Percentiles rank a stretch among this genome's conserved stretches.
Conservation (phyloP, 345 rosid species). For the Salix exigua region DNA sequence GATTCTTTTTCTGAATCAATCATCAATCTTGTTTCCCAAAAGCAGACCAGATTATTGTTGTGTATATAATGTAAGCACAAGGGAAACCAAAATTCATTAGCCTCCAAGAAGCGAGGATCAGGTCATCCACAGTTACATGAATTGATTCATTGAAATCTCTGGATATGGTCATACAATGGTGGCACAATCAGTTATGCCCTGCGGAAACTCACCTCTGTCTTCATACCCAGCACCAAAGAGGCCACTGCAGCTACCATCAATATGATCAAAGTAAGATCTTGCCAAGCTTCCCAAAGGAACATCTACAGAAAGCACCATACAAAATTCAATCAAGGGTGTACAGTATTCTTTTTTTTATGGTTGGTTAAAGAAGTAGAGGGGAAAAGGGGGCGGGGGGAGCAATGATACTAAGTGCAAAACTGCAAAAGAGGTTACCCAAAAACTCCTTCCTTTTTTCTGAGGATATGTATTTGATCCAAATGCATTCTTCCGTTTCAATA, state of each 20-base stretch:
- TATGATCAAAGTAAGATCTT: constrained; percentile 88
- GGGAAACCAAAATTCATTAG: background rate
- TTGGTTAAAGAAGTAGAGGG: background rate
- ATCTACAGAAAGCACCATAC: constrained; percentile 39
- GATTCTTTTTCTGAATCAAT: background rate
- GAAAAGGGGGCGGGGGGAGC: background rate
- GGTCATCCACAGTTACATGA: background rate
- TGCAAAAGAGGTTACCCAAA: constrained; percentile 49
- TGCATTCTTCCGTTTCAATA: constrained; percentile 59
- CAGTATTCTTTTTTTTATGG: background rate
- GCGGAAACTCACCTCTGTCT: constrained; percentile 64
- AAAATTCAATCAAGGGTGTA: background rate
- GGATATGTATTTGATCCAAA: constrained; percentile 98
- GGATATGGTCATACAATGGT: background rate
- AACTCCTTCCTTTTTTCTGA: constrained; percentile 74
- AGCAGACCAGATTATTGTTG: background rate
- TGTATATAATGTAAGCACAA: background rate
- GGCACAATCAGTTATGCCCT: background rate
- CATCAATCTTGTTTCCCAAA: background rate
- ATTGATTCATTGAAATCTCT: background rate
- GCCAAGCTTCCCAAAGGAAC: constrained; percentile 99
- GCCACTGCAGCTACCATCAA: constrained; percentile 83
- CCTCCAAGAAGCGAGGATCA: background rate
- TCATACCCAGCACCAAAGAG: constrained; percentile 85
- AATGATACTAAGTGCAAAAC: background rate